Evolutionary conservation across 208 protist species (phyloP), one percentile per base, ranked within the genome.

Genomic region (Lotmaria passim): DNA sequence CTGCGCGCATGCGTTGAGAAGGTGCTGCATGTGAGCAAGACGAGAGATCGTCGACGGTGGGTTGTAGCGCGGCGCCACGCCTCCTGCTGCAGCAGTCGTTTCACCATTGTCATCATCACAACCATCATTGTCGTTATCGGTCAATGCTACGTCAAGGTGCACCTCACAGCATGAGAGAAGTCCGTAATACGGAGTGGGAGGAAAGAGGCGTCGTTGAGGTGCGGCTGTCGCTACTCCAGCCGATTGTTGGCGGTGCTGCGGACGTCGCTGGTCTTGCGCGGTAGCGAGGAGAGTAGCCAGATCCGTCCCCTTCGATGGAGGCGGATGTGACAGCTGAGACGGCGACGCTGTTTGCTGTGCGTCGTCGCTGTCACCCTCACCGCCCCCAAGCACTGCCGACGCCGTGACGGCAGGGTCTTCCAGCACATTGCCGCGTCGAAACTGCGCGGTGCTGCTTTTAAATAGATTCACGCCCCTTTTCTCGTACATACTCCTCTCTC

Each of bases 111-210:
- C 44, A 10, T 53, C 48, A n/a, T n/a, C n/a, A n/a, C n/a, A n/a
- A n/a, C n/a, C n/a, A n/a, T n/a, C n/a, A n/a, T n/a, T n/a, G n/a
- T 3, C 44, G 33, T 64, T 59, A 12, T 56, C 66, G 19, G 67
- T 33, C 43, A 62, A 26, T 0, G 65, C 57, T 0, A 86, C 60
- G 10, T 85, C 79, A 0, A 92, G 63, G 7, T 69, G 31, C 30
- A 92, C 53, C 47, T 85, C 75, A 26, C 84, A 55, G n/a, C 44
- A 46, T 5, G 69, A 63, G 34, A 86, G 63, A 17, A 83, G 47
- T 12, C 79, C 83, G 57, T 93, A 93, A 56, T 86, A 93, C 1
- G 87, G 79, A 0, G 85, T 47, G 4, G 55, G 57, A 7, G 87
- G 87, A 38, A 82, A 88, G 11, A 36, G 14, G 12, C 57, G 69